Evolutionary conservation across 2,329 filamentous ascomycete genomes (phyloP), one percentile per base, ranked within the genome.

Genomic region (Neurospora crassa): DNA sequence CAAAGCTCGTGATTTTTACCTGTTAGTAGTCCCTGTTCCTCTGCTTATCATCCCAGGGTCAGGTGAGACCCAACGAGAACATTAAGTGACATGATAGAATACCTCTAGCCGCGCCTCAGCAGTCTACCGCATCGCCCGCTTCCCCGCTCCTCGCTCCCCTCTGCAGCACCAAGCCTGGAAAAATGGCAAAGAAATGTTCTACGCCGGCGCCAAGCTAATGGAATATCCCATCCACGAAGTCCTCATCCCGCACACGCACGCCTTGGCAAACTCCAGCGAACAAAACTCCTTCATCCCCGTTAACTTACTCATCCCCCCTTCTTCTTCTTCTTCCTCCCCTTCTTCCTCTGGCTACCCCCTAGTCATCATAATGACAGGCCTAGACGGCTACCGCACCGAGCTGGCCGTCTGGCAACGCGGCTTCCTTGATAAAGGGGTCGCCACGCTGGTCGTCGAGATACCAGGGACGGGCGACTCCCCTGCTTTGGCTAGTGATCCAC

Each of bases 391-490:
- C 69, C 76, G 79, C 53, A 80, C 79, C 29, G 79, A 81, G 29
- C 75, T 80, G 1, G 75, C 77, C 1, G 77, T 80, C 37, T 79
- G 79, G 78, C 79, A 79, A 71, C 74, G 77, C 12, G 78, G 79
- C 2, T 80, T 77, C 74, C 76, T 77, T 11, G 70, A 79, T 68
- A 82, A 84, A 18, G 83, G 83, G 41, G 82, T 88, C 12, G 86
- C 81, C 0, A 82, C 81, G 2, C 75, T 87, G 5, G 79, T 88
- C 7, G 80, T 87, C 7, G 86, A 88, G 77, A 88, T 88, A 70
- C 86, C 86, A 0, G 86, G 86, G 1, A 88, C 86, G 2, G 86
- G 86, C 24, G 86, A 88, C 77, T 87, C 83, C 72, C 86, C 86
- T 10, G 86, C 85, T 0, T 75, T 77, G 1, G 77, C 84, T 0